Evolutionary conservation across 225 moss, liverwort and hornwort species (phyloP).

Genomic region (Asterella californica): DNA sequence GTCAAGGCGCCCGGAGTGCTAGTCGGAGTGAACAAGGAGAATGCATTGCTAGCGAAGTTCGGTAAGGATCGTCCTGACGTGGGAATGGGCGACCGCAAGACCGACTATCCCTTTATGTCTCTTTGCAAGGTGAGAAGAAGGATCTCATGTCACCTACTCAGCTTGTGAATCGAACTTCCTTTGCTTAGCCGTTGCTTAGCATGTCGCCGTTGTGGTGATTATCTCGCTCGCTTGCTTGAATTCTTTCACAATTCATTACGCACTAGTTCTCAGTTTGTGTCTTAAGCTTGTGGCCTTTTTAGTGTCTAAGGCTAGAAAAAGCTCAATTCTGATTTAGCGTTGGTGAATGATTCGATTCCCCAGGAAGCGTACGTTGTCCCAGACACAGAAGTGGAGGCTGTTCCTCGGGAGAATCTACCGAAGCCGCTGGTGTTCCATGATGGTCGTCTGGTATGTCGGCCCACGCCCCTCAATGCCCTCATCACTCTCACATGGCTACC

Average conservation of each 20-base stretch:
- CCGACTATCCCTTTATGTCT: slow-evolving; percentile 46
- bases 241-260: background rate
- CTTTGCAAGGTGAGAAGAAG: slow-evolving; percentile 36
- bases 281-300: background rate
- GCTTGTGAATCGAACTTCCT: background rate
- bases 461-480: slow-evolving; percentile 39
- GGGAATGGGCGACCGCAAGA: slow-evolving; percentile 48
- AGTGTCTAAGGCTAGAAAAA: background rate
- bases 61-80: slow-evolving; percentile 35
- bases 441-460: slow-evolving; percentile 46
- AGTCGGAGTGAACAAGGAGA: slow-evolving; percentile 49
- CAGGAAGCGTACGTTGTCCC: slow-evolving; percentile 50
- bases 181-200: background rate
- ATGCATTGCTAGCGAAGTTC: slow-evolving; percentile 31
- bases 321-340: no score
- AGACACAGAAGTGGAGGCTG: slow-evolving; percentile 19
- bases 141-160: background rate
- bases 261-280: background rate
- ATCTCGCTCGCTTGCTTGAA: background rate
- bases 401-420: slow-evolving; percentile 32
- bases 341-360: background rate
- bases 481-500: slow-evolving; percentile 43
- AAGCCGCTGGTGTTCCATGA: slow-evolving; percentile 52
- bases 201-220: background rate
- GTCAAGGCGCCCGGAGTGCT: slow-evolving; percentile 60